Evolutionary conservation across 306 rosid genomes (phyloP).

Genomic region (Lupinus albus): DNA sequence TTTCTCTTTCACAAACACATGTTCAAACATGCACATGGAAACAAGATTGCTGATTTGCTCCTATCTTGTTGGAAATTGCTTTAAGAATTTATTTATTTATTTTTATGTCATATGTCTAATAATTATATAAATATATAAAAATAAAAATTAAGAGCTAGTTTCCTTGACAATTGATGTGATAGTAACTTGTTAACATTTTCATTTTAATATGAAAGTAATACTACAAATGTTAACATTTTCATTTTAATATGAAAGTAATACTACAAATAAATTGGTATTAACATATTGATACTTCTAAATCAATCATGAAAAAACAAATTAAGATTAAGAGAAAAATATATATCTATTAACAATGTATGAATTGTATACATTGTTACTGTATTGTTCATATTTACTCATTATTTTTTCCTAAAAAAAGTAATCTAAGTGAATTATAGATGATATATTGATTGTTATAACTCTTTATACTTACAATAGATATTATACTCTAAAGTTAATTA

Average conservation of each 20-base stretch:
- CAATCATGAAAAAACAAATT: slow-evolving; percentile 2
- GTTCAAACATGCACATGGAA: slow-evolving; percentile 5
- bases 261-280: neutral
- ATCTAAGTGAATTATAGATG: too few species aligned
- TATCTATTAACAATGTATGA: too few species aligned
- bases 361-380: too few species aligned
- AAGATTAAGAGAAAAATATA: too few species aligned
- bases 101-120: neutral
- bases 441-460: too few species aligned
- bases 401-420: too few species aligned
- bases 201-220: slow-evolving; percentile 1
- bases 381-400: too few species aligned
- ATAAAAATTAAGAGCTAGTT: neutral
- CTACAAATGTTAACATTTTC: slow-evolving; percentile 12
- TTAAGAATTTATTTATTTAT: neutral
- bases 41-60: slow-evolving; percentile 12
- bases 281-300: neutral
- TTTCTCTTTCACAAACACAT: neutral
- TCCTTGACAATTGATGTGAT: neutral
- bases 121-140: neutral
- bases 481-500: too few species aligned
- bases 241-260: slow-evolving; percentile 7
- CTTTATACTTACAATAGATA: too few species aligned
- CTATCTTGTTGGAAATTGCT: neutral
- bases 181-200: slow-evolving; percentile 5